Evolutionary conservation across 2,329 filamentous ascomycete genomes (phyloP), one percentile per base, ranked within the genome.

Genomic region (Emericellopsis cladophorae): DNA sequence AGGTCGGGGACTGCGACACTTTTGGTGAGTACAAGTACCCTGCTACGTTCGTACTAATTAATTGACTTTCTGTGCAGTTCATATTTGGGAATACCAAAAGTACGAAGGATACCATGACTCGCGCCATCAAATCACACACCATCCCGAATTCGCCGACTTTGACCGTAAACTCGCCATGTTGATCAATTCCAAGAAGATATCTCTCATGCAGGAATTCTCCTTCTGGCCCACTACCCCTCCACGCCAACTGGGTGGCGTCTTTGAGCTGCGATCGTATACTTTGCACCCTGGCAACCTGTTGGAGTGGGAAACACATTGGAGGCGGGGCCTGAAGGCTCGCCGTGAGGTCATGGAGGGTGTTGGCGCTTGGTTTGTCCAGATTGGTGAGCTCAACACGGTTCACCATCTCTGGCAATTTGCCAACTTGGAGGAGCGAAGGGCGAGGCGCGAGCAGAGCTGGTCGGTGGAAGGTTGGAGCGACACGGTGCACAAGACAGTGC

Each of bases 321-420:
- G 93, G 45, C 80, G 86, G 48, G 92, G 92, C 22, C 74, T 98
- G 41, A 84, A 85, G 62, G 92, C 92, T 2, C 78, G 92, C 40
- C 78, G 88, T 39, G 88, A 96, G 64, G 90, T 96, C 42, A 98
- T 98, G 92, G 92, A 98, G 63, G 92, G 92, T 12, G 89, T 95
- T 1, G 89, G 90, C 26, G 92, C 92, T 7, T 98, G 92, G 92
- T 98, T 98, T 54, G 90, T 95, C 33, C 92, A 98, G 66, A 90
- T 98, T 54, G 92, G 92, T 45, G 90, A 95, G 41, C 72, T 98
- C 47, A 98, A 98, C 67, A 95, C 88, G 0, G 92, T 98, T 29
- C 89, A 98, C 61, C 90, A 96, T 59, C 73, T 98, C 18, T 98
- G 92, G 92, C 92, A 98, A 59, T 98, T 96, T 68, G 89, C 90